Evolutionary conservation across 2,329 filamentous ascomycete genomes (phyloP).

Genomic region (Fonsecaea pedrosoi): DNA sequence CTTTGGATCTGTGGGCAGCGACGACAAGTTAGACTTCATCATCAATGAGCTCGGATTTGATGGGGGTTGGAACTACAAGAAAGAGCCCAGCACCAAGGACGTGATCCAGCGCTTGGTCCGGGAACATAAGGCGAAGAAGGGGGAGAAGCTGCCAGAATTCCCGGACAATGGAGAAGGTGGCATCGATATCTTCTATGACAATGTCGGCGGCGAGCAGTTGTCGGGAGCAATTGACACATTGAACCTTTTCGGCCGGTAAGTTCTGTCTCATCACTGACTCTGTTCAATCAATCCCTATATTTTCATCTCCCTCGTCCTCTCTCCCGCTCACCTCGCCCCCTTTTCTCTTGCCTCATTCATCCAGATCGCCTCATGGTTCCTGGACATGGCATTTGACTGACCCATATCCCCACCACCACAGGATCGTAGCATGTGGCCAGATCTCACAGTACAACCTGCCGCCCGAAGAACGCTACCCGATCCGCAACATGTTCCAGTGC

Average conservation of each 20-base stretch:
- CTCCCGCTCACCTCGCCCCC: background rate
- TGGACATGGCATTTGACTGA: background rate
- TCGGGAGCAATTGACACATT: slow-evolving; percentile 66
- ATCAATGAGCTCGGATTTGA: slow-evolving; percentile 73
- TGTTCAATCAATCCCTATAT: background rate
- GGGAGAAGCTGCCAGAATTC: slow-evolving; percentile 69
- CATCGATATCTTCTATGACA: slow-evolving; percentile 84
- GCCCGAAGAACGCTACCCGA: slow-evolving; percentile 64
- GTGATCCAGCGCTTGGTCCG: slow-evolving; percentile 71
- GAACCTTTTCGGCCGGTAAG: slow-evolving; percentile 66
- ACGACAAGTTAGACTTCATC: slow-evolving; percentile 80
- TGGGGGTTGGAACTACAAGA: slow-evolving; percentile 86
- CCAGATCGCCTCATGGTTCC: background rate
- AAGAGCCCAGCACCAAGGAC: slow-evolving; percentile 67
- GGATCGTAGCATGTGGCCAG: slow-evolving; percentile 43
- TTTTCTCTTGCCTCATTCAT: background rate
- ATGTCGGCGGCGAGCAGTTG: slow-evolving; percentile 70
- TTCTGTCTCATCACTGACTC: background rate
- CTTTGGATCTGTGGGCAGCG: slow-evolving; percentile 78
- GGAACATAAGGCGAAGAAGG: slow-evolving; percentile 65
- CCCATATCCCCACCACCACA: slow-evolving; percentile 1
- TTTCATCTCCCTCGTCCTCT: background rate
- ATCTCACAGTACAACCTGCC: slow-evolving; percentile 78
- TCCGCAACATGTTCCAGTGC: slow-evolving; percentile 70
- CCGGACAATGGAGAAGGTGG: slow-evolving; percentile 74